Conservation (phyloP, 2,329 filamentous ascomycete genomes). For the Aspergillus ochraceus region DNA sequence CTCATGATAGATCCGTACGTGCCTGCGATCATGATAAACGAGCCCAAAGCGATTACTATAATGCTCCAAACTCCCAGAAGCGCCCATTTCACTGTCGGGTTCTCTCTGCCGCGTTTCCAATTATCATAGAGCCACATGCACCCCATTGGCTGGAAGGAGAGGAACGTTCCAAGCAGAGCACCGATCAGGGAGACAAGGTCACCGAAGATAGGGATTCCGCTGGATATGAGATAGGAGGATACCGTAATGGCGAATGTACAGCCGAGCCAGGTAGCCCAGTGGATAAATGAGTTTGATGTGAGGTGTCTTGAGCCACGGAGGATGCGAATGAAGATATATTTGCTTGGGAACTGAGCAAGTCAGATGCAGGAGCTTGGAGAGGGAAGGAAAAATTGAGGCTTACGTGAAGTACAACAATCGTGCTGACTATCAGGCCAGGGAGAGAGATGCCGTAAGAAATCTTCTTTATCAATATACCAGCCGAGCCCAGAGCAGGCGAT, state of each 20-base stretch:
- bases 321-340: slow-evolving; percentile 25
- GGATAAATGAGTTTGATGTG: slow-evolving; percentile 17
- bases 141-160: slow-evolving; percentile 18
- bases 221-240: slow-evolving; percentile 25
- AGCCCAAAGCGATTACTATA: background rate
- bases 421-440: slow-evolving; percentile 32
- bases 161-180: slow-evolving; percentile 21
- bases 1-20: background rate
- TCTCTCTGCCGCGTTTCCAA: slow-evolving; percentile 23
- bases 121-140: slow-evolving; percentile 37
- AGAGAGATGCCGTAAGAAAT: slow-evolving; percentile 44
- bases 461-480: slow-evolving; percentile 37
- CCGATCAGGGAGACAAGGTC: slow-evolving; percentile 25
- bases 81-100: background rate
- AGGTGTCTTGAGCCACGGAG: slow-evolving; percentile 24
- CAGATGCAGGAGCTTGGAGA: background rate
- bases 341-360: slow-evolving; percentile 16
- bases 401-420: slow-evolving; percentile 22
- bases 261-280: slow-evolving; percentile 25
- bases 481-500: background rate
- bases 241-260: slow-evolving; percentile 20
- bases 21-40: background rate
- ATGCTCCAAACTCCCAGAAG: background rate
- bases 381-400: background rate
- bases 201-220: slow-evolving; percentile 25